Evolutionary conservation across 2,329 filamentous ascomycete species (phyloP), one percentile per base, ranked within the genome.

Genomic region (Xenoacremonium recifei): DNA sequence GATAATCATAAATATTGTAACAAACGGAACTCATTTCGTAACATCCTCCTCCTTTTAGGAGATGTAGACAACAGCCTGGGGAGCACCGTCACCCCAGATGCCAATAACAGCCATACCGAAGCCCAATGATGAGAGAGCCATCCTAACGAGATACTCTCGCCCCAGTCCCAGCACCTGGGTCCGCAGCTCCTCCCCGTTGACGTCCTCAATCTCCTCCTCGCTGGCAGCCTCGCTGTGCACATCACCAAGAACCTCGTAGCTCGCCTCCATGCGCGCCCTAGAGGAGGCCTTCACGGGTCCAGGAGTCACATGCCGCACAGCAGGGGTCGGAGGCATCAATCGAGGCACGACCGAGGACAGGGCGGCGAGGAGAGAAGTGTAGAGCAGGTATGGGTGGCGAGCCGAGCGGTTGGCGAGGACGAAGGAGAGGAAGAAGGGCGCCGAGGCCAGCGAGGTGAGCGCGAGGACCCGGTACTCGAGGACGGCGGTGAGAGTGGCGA

Each of bases 371-470:
- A 89, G 68, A 3, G 84, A 82, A 12, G 89, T 89, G 82, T 93
- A 96, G 45, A 96, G 68, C 19, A 96, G 82, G 63, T 96, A 97
- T 0, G 92, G 92, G 63, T 97, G 92, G 61, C 86, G 83, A 54
- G 80, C 76, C 42, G 82, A 78, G 19, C 80, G 76, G 0, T 90
- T 87, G 3, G 90, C 92, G 51, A 95, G 72, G 33, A 77, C 65
- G 67, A 85, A 96, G 49, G 90, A 88, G 51, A 92, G 77, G 54
- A 89, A 71, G 58, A 96, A 83, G 21, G 87, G 82, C 39, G 79
- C 71, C 40, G 82, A 79, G 39, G 89, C 83, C 54, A 95, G 67
- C 51, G 80, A 73, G 37, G 85, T 80, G 38, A 95, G 78, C 21
- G 77, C 68, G 41, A 84, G 75, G 46, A 88, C 73, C 55, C 89